Percentiles rank a stretch among this genome's conserved stretches.
Evolutionary conservation across 495 filamentous ascomycete genomes (phyloP).

Genomic region (Xylaria telfairii): DNA sequence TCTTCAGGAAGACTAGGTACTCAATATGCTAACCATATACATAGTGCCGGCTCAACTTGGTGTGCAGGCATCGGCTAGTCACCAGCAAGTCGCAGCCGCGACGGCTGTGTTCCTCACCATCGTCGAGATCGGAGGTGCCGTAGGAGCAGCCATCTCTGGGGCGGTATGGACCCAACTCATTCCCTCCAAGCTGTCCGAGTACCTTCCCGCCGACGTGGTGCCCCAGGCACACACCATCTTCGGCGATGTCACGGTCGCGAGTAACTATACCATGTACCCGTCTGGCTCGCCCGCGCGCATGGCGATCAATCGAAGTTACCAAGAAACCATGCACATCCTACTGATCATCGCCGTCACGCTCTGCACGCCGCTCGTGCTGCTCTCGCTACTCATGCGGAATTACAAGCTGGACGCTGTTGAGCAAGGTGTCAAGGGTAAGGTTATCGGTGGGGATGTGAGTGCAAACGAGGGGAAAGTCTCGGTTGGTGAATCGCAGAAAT

Average conservation of each 20-base stretch:
- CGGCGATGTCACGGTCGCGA: slow-evolving; percentile 54
- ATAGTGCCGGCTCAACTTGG: slow-evolving; percentile 62
- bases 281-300: slow-evolving; percentile 53
- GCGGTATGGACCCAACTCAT: slow-evolving; percentile 69
- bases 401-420: slow-evolving; percentile 48
- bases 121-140: slow-evolving; percentile 63
- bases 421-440: slow-evolving; percentile 18
- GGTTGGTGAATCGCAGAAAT: neutral
- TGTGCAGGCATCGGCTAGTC: slow-evolving; percentile 63
- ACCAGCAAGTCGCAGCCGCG: slow-evolving; percentile 65
- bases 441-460: slow-evolving; percentile 7
- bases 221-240: slow-evolving; percentile 56
- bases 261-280: slow-evolving; percentile 47
- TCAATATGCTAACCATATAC: neutral
- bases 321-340: slow-evolving; percentile 57
- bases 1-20: neutral
- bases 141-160: slow-evolving; percentile 64
- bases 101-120: slow-evolving; percentile 65
- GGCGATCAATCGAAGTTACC: slow-evolving; percentile 62
- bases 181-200: slow-evolving; percentile 50
- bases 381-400: slow-evolving; percentile 53
- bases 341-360: slow-evolving; percentile 54
- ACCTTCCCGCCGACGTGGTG: slow-evolving; percentile 60
- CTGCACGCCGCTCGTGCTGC: slow-evolving; percentile 49
- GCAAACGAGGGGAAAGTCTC: neutral